These are phyloP conservation scores for Amanita subjunquillea DNA, from an alignment of 768 basidiomycete genomes.

Conservation along the genomic window DNA sequence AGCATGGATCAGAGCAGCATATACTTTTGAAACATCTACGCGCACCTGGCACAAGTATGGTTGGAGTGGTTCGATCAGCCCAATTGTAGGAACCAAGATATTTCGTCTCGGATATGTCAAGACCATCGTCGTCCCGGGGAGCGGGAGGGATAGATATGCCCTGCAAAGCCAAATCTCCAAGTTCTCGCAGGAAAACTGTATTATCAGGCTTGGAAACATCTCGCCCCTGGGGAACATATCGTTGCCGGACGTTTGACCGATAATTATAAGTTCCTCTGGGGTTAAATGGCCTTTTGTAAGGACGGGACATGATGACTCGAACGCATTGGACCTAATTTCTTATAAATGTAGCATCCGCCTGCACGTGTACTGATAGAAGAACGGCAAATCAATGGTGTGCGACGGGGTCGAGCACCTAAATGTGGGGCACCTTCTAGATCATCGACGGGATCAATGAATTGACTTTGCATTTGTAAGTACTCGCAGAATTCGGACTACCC, in stretches of 20 bases:
- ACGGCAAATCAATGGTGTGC: no score
- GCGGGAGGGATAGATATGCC: not conserved
- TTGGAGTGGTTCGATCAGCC: conserved; percentile 24
- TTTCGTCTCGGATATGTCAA: conserved; percentile 9
- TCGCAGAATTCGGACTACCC: no score
- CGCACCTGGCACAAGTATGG: conserved; percentile 33
- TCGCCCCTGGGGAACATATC: not conserved
- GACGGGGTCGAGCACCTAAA: no score
- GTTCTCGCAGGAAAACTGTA: not conserved
- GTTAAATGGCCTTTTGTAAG: no score
- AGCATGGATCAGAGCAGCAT: not conserved
- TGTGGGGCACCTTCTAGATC: no score
- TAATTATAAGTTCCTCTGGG: not conserved
- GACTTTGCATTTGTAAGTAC: no score
- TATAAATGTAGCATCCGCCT: no score
- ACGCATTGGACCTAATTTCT: no score
- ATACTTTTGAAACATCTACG: not conserved
- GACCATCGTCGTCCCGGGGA: conserved; percentile 11
- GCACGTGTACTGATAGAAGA: no score
- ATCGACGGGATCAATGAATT: no score
- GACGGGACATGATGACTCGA: no score
- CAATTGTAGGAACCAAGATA: conserved; percentile 36
- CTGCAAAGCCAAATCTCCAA: not conserved
- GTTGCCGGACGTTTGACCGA: not conserved
- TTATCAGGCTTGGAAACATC: not conserved